Percentiles rank a stretch among this genome's conserved stretches.
Conservation (phyloP, 1,139 yeast species). For the Meyerozyma elateridarum region DNA sequence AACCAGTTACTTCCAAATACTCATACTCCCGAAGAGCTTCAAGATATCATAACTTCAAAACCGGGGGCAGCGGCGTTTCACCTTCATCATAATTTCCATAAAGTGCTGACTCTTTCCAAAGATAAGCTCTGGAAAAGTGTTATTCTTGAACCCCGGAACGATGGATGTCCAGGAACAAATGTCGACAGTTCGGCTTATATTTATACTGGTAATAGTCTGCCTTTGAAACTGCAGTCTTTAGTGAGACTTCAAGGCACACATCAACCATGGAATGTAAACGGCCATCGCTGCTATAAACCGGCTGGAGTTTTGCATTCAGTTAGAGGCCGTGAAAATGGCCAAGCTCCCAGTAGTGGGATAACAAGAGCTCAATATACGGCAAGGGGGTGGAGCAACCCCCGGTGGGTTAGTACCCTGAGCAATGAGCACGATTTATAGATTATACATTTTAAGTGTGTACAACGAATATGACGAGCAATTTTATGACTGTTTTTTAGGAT, state of each 20-base stretch:
- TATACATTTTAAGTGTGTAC: no score
- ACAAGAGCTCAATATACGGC: constrained; percentile 45
- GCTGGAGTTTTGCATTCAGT: constrained; percentile 30
- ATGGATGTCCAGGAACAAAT: constrained; percentile 24
- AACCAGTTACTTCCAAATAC: constrained; percentile 27
- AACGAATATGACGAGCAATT: no score
- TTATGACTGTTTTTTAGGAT: no score
- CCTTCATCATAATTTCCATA: constrained; percentile 21
- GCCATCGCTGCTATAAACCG: constrained; percentile 21
- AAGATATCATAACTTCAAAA: constrained; percentile 1
- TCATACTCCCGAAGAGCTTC: constrained; percentile 22
- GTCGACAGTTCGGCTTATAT: constrained; percentile 23
- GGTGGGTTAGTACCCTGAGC: no score
- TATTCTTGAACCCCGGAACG: constrained; percentile 43
- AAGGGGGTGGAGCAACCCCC: constrained; percentile 48
- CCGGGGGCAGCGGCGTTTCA: constrained; percentile 22
- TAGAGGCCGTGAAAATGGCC: constrained; percentile 24
- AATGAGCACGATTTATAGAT: no score
- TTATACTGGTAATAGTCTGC: constrained; percentile 13
- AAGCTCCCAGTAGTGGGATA: constrained; percentile 37
- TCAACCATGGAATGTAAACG: constrained; percentile 2
- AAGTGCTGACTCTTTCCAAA: constrained; percentile 33
- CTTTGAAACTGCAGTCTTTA: constrained; percentile 2
- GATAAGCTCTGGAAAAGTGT: constrained; percentile 49
- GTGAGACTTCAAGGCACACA: neutral